These are phyloP conservation scores for Podospora pseudocomata DNA, from an alignment of 495 filamentous ascomycete genomes.

Conservation along the genomic window DNA sequence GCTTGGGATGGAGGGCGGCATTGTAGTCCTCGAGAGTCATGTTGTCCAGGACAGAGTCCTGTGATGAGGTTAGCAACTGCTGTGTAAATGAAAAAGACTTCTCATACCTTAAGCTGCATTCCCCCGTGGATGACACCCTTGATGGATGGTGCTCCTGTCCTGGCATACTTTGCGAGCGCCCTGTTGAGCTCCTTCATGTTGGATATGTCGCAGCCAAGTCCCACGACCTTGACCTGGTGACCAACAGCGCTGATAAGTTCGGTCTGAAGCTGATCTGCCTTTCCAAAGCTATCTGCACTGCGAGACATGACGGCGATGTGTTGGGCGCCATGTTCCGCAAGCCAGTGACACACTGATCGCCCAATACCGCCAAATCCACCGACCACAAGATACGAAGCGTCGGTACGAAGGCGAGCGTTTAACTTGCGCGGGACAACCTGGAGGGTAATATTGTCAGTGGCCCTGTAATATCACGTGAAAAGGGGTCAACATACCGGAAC, in stretches of 20 bases:
- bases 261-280: conserved; percentile 33
- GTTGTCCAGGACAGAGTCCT: conserved; percentile 46
- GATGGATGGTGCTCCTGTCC: conserved; percentile 37
- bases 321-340: conserved; percentile 55
- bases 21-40: conserved; percentile 45
- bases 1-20: conserved; percentile 43
- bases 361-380: conserved; percentile 65
- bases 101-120: conserved; percentile 49
- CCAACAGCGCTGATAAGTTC: conserved; percentile 36
- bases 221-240: conserved; percentile 34
- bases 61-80: background rate
- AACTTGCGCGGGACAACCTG: conserved; percentile 18
- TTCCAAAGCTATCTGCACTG: conserved; percentile 39
- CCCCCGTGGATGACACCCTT: conserved; percentile 48
- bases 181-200: conserved; percentile 32
- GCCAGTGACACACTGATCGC: conserved; percentile 53
- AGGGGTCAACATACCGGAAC: conserved; percentile 23
- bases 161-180: conserved; percentile 31
- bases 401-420: conserved; percentile 28
- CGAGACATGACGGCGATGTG: conserved; percentile 57
- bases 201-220: conserved; percentile 42
- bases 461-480: conserved; percentile 6
- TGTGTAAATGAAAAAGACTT: conserved; percentile 5
- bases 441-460: conserved; percentile 7
- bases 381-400: conserved; percentile 57